Evolutionary conservation across 495 filamentous ascomycete species (phyloP), one percentile per base, ranked within the genome.

Genomic region (Aspergillus funiculosus): DNA sequence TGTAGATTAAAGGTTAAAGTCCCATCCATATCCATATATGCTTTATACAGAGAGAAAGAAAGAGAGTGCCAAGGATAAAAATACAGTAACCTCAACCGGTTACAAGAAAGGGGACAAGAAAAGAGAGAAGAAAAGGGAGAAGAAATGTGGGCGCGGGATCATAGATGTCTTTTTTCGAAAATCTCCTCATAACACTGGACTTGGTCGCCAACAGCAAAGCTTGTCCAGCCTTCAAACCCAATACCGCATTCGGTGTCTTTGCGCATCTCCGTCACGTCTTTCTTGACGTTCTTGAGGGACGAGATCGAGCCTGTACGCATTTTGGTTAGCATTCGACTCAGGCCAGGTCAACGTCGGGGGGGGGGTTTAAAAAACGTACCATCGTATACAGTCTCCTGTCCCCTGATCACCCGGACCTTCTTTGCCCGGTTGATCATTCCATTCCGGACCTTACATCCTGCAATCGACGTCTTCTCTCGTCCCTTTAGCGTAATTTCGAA

Each of bases 201-300:
- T 52, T 81, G 76, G 67, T 99, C 94, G 18, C 90, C 92, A 24
- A 80, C 73, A 46, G 79, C 58, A 66, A 97, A 87, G 14, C 77
- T 82, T 13, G 80, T 69, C 84, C 87, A 97, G 27, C 68, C 73
- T 6, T 83, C 78, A 56, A 99, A 95, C 27, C 75, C 79, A 48
- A 99, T 83, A 39, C 94, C 94, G 56, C 94, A 99, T 61, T 99
- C 94, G 30, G 72, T 80, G 29, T 87, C 89, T 72, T 94, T 97
- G 55, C 80, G 82, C 80, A 91, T 89, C 57, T 94, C 86, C 6
- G 71, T 69, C 5, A 89, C 82, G 57, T 95, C 87, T 53, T 94
- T 92, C 75, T 97, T 94, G 60, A 85, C 78, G 53, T 91, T 85
- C 71, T 92, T 97, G 22, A 99, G 77, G 2, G 85, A 86, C 14